These are phyloP conservation scores for Sporisorium reilianum DNA, from an alignment of 1,284 basidiomycete genomes.

Conservation along the genomic window DNA sequence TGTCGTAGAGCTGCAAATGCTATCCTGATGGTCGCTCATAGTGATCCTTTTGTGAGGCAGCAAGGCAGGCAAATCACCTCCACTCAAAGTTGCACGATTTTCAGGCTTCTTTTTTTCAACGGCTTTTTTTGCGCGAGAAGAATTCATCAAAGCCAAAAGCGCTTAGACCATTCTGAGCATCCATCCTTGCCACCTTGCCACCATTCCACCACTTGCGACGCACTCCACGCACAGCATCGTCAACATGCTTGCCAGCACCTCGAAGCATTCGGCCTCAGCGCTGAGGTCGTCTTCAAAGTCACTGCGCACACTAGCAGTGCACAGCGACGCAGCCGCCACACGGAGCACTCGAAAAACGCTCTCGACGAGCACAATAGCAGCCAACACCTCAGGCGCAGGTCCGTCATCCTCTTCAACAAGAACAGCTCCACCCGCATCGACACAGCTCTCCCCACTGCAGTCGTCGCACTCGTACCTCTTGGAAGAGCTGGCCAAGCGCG, in stretches of 20 bases:
- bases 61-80: neutral
- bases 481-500: slow-evolving; percentile 44
- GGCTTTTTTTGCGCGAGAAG: neutral
- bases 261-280: slow-evolving; percentile 1
- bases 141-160: neutral
- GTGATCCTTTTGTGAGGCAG: neutral
- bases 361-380: neutral
- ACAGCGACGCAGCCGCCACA: neutral
- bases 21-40: neutral
- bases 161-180: neutral
- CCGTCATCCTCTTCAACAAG: slow-evolving; percentile 4
- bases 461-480: slow-evolving; percentile 39
- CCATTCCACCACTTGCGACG: neutral
- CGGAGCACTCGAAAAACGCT: neutral
- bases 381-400: neutral
- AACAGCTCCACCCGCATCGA: slow-evolving; percentile 38
- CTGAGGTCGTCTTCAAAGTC: slow-evolving; percentile 3
- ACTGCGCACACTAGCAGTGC: neutral
- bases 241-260: slow-evolving; percentile 18
- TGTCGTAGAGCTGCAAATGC: neutral
- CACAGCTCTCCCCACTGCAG: slow-evolving; percentile 39
- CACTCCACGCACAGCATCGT: neutral
- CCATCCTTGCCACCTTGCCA: neutral
- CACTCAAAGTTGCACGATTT: neutral
- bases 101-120: neutral